Conservation (phyloP, 108 stramenopile species). For the Skeletonema potamos region DNA sequence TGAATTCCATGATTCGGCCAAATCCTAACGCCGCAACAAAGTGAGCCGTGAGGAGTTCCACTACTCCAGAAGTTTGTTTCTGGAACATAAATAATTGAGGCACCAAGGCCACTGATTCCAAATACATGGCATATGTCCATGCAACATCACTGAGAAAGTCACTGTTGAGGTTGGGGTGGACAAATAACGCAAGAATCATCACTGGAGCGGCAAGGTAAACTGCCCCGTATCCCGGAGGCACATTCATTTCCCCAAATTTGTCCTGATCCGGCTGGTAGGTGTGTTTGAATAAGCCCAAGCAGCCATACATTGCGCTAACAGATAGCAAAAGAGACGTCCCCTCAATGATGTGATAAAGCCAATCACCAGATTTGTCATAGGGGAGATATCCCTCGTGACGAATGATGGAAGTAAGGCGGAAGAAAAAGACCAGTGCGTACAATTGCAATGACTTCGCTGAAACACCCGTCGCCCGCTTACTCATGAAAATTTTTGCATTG, state of each 20-base stretch:
- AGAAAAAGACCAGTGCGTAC: slow-evolving; percentile 90
- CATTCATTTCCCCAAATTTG: slow-evolving; percentile 90
- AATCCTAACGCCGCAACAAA: slow-evolving; percentile 93
- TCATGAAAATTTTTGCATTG: slow-evolving; percentile 87
- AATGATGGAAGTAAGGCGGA: slow-evolving; percentile 93
- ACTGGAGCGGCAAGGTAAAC: slow-evolving; percentile 90
- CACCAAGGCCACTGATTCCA: slow-evolving; percentile 93
- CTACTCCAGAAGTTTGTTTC: slow-evolving; percentile 81
- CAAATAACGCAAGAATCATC: slow-evolving; percentile 78
- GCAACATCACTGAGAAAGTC: slow-evolving; percentile 95
- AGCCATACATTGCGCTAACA: slow-evolving; percentile 69
- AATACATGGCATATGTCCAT: slow-evolving; percentile 98
- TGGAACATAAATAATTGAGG: slow-evolving; percentile 99
- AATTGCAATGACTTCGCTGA: slow-evolving; percentile 94
- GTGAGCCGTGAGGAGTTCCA: slow-evolving; percentile 89
- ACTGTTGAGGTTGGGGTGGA: slow-evolving; percentile 94
- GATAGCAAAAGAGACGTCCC: slow-evolving; percentile 83
- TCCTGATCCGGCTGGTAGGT: slow-evolving; percentile 91
- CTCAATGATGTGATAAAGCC: slow-evolving; percentile 97
- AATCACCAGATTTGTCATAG: slow-evolving; percentile 98
- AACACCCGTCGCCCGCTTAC: slow-evolving; percentile 86
- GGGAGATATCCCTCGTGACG: slow-evolving; percentile 98
- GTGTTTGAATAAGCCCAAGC: slow-evolving; percentile 76
- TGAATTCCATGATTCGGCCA: slow-evolving; percentile 93
- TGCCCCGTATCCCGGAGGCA: slow-evolving; percentile 80